These are phyloP conservation scores for Talaromyces stipitatus DNA, from an alignment of 495 filamentous ascomycete genomes.

Conservation along the genomic window DNA sequence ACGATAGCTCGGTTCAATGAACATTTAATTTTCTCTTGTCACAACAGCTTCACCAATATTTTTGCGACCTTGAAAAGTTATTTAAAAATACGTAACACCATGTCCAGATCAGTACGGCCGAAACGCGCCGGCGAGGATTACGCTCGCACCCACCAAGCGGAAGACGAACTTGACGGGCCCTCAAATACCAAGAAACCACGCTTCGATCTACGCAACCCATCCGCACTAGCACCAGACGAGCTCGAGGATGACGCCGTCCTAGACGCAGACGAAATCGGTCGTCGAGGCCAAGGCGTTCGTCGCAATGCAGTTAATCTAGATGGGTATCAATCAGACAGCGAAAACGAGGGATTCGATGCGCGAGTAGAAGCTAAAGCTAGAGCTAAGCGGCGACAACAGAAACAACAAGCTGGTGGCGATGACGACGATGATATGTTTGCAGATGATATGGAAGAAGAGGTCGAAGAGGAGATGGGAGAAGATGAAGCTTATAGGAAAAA, in stretches of 20 bases:
- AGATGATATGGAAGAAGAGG: slow-evolving; percentile 50
- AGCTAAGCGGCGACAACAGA: slow-evolving; percentile 35
- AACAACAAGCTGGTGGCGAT: slow-evolving; percentile 18
- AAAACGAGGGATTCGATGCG: slow-evolving; percentile 80
- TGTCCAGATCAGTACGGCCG: slow-evolving; percentile 47
- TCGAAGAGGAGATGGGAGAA: slow-evolving; percentile 39
- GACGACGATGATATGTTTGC: slow-evolving; percentile 88
- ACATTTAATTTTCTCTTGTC: slow-evolving; percentile 14
- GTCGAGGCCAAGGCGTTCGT: slow-evolving; percentile 66
- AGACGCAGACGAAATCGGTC: slow-evolving; percentile 88
- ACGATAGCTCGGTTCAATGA: slow-evolving; percentile 6
- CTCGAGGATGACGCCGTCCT: slow-evolving; percentile 73
- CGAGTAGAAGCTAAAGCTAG: slow-evolving; percentile 54
- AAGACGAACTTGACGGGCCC: slow-evolving; percentile 37
- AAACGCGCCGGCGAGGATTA: slow-evolving; percentile 79
- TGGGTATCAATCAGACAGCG: slow-evolving; percentile 92
- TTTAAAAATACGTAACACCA: not conserved
- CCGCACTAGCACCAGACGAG: slow-evolving; percentile 71
- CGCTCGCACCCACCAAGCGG: slow-evolving; percentile 58
- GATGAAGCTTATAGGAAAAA: slow-evolving; percentile 49
- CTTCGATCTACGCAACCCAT: slow-evolving; percentile 93
- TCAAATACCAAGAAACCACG: slow-evolving; percentile 71
- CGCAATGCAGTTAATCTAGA: slow-evolving; percentile 92
- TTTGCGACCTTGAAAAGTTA: too few species aligned
- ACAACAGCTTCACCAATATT: not conserved